Percentiles rank a stretch among this genome's conserved stretches.
These are phyloP conservation scores for Leptosphaerulina australis DNA, from an alignment of 2,329 filamentous ascomycete genomes.

Conservation along the genomic window DNA sequence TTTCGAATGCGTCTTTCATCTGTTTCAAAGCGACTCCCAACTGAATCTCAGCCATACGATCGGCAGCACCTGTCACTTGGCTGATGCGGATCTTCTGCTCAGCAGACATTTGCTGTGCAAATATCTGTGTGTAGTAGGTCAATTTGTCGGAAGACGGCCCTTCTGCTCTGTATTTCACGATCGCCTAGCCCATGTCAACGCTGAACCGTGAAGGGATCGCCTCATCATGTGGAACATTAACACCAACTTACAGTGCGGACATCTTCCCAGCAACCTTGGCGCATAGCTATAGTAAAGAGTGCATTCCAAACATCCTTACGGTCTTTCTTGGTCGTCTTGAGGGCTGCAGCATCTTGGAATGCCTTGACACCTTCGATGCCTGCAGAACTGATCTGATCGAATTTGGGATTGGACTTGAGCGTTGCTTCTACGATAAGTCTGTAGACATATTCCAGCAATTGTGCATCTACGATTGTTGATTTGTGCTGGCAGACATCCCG, in stretches of 20 bases:
- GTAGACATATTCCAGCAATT: slow-evolving; percentile 39
- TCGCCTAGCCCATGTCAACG: slow-evolving; percentile 35
- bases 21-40: slow-evolving; percentile 30
- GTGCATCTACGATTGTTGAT: slow-evolving; percentile 32
- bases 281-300: slow-evolving; percentile 37
- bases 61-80: slow-evolving; percentile 9
- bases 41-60: slow-evolving; percentile 28
- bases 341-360: slow-evolving; percentile 40
- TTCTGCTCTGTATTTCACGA: slow-evolving; percentile 40
- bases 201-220: too few relatives aligned
- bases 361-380: slow-evolving; percentile 31
- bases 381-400: slow-evolving; percentile 18
- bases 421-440: slow-evolving; percentile 28
- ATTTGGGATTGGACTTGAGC: slow-evolving; percentile 11
- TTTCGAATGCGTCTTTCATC: slow-evolving; percentile 37
- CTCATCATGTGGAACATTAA: too few relatives aligned
- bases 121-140: slow-evolving; percentile 35
- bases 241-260: slow-evolving; percentile 35
- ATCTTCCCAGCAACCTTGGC: slow-evolving; percentile 45
- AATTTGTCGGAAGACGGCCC: slow-evolving; percentile 29
- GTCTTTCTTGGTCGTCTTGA: slow-evolving; percentile 28
- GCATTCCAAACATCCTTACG: slow-evolving; percentile 37
- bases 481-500: slow-evolving; percentile 28
- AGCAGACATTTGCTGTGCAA: slow-evolving; percentile 38
- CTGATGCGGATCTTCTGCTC: slow-evolving; percentile 27